Percentiles rank a stretch among this genome's conserved stretches.
These are phyloP conservation scores for Echium plantagineum DNA, from an alignment of 257 asterid species.

Conservation along the genomic window DNA sequence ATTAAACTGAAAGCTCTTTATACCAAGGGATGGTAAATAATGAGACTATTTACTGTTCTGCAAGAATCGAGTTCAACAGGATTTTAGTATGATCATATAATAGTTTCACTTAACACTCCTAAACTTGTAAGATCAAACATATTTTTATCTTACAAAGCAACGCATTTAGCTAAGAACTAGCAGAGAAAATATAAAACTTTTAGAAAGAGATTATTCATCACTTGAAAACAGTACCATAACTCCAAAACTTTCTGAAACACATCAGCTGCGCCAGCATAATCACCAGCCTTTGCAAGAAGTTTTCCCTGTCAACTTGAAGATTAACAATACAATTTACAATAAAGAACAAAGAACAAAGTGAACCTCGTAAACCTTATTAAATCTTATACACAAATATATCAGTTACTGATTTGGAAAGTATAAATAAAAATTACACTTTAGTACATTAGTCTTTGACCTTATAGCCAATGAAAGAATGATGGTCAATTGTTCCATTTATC, in stretches of 20 bases:
- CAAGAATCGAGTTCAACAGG: too few species aligned
- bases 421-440: too few species aligned
- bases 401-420: background rate
- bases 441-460: background rate
- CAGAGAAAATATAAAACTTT: background rate
- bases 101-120: too few species aligned
- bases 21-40: too few species aligned
- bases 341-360: slow-evolving; percentile 16
- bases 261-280: slow-evolving; percentile 76
- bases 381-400: too few species aligned
- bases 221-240: slow-evolving; percentile 52
- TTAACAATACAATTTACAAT: slow-evolving; percentile 47
- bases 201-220: slow-evolving; percentile 7
- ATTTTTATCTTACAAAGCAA: background rate
- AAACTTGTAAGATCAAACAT: too few species aligned
- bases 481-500: too few species aligned
- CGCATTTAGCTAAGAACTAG: background rate
- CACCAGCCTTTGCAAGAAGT: slow-evolving; percentile 92
- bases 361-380: slow-evolving; percentile 2
- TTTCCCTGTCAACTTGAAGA: slow-evolving; percentile 99
- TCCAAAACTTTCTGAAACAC: slow-evolving; percentile 64
- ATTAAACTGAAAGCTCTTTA: too few species aligned
- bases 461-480: too few species aligned
- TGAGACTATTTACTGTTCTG: too few species aligned
- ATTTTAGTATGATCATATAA: too few species aligned